Evolutionary conservation across 2,329 filamentous ascomycete genomes (phyloP), one percentile per base, ranked within the genome.

Genomic region (Madurella mycetomatis): DNA sequence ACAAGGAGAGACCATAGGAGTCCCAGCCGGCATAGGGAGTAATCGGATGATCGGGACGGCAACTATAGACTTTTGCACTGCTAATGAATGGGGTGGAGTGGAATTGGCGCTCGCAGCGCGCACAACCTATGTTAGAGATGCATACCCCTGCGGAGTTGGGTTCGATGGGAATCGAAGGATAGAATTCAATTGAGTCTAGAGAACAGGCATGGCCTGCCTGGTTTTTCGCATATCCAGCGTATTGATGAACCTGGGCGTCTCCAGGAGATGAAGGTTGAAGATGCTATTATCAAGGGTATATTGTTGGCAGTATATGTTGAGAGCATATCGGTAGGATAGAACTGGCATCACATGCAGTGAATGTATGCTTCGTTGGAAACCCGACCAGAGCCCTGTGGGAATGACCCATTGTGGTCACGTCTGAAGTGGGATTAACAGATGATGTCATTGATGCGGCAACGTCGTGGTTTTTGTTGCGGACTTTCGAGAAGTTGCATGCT

Each of bases 1-100:
- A 56, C 64, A 37, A 62, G 60, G 50, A 61, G 57, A 40, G 53
- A 56, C 30, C 61, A 63, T 37, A 53, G 65, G 37, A 67, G 65
- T 44, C 61, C 64, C 11, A 67, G 63, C 45, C 58, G 60, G 41
- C 60, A 63, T 49, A 56, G 57, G 54, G 60, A 64, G 34, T 61
- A 51, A 63, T 41, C 16, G 18, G 12, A 18, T 31, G 41, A 43
- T 17, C 34, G 41, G 41, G 13, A 17, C 15, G 2, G n/a, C 19
- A 40, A 32, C 7, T 39, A 44, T 45, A 13, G 42, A 46, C 30
- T 45, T 9, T 40, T 19, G 40, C n/a, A 13, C 15, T n/a, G n/a
- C 13, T 45, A 19, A 31, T 15, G 39, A 49, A 42, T 44, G 46
- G 47, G 13, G 41, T 40, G 43, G 45, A 44, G 47, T 48, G 52